Evolutionary conservation across 1,284 basidiomycete species (phyloP).

Genomic region (Ustilago sp.): DNA sequence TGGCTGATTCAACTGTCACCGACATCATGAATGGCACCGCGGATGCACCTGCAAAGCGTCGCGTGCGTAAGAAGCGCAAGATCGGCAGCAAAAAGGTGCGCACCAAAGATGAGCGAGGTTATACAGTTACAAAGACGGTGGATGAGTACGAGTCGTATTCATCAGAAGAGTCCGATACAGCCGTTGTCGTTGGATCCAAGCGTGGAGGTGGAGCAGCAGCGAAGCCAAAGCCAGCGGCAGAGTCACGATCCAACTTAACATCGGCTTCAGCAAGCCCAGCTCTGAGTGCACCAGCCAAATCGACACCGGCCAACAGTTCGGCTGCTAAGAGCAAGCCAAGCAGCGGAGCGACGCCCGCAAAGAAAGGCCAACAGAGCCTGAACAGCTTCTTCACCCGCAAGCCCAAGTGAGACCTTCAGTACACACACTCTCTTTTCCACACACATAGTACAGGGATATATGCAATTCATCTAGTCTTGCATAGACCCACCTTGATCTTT

Average conservation of each 20-base stretch:
- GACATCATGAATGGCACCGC: constrained; percentile 50
- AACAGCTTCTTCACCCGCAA: constrained; percentile 57
- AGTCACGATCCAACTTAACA: constrained; percentile 23
- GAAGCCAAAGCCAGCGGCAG: constrained; percentile 9
- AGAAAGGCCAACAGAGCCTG: constrained; percentile 58
- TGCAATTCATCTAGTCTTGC: constrained; percentile 4
- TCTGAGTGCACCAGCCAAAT: constrained; percentile 20
- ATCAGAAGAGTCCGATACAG: constrained; percentile 54
- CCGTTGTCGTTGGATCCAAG: constrained; percentile 32
- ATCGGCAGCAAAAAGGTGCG: constrained; percentile 57
- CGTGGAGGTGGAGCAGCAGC: constrained; percentile 10
- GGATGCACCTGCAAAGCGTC: constrained; percentile 26
- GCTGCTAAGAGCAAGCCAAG: constrained; percentile 22
- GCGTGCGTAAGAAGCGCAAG: constrained; percentile 59
- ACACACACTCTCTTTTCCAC: neutral
- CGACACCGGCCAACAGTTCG: constrained; percentile 29
- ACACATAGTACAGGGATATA: neutral
- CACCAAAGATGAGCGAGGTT: constrained; percentile 62
- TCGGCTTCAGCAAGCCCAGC: constrained; percentile 42
- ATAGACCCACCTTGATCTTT: neutral
- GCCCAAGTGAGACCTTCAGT: constrained; percentile 23
- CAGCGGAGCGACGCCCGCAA: constrained; percentile 21
- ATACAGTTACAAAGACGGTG: constrained; percentile 53
- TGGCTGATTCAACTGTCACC: constrained; percentile 35
- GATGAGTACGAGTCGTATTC: constrained; percentile 63